Base-by-base conservation (phyloP, 2,329 filamentous ascomycete species). In the Talaromyces atroroseus region DNA sequence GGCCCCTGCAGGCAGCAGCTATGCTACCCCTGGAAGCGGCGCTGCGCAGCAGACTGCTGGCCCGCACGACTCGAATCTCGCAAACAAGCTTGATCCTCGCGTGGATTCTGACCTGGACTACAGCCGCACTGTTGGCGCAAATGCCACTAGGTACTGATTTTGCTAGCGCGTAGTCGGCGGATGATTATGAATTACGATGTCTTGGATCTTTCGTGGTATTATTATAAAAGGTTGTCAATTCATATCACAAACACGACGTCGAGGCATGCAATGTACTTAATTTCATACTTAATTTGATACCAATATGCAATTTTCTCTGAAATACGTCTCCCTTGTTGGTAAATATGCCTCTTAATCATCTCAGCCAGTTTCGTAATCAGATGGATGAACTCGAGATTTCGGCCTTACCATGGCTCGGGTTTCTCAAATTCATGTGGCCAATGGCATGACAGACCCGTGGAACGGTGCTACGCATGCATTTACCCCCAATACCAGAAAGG, bases 21-120 rank as follows among this genome's bases (percentile, higher is more conserved):
- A 61, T 38, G 46, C 46, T 5, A 52, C 63, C 10, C 56, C 50
- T 18, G 59, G 57, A 34, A 56, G 54, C 47, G 59, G 61, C 29
- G 44, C 2, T 29, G 52, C 60, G 5, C 47, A 49, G 32, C 57
- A 42, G 16, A 64, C 54, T 38, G 49, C 62, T 47, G 78, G 79
- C 8, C 75, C 76, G 16, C 77, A 82, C 64, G 61, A 60, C 55
- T 74, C 71, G 10, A 73, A 75, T 50, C 6, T 72, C 11, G 69
- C 71, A 18, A 83, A 82, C 67, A 76, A 78, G 29, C 67, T 69
- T 7, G 80, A 83, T 62, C 80, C 80, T n/a, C 73, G 79, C n/a
- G 70, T 82, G 46, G 79, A 82, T 64, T 78, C 75, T 44, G 78
- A 82, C 63, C 69, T 76, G 11, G 76, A 62, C 42, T 60, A 54